Evolutionary conservation across 495 filamentous ascomycete species (phyloP), one percentile per base, ranked within the genome.

Genomic region (Penicillium psychrofluorescens): DNA sequence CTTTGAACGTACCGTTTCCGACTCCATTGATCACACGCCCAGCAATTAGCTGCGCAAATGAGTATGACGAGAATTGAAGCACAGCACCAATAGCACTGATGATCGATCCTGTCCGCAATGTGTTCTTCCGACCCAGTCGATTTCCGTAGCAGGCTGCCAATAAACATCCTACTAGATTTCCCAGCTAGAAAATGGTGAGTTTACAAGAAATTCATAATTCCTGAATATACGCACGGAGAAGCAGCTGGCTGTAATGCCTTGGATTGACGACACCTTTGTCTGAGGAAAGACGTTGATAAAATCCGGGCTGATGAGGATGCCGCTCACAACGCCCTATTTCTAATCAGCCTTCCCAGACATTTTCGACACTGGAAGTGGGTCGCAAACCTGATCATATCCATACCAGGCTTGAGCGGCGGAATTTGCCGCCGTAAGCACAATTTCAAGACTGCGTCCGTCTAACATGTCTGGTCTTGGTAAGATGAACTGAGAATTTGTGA

Each of bases 11-110:
- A 34, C 77, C 79, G 46, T 79, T 80, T 8, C 78, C 79, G 13
- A 80, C 61, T 11, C 75, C 52, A 47, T 48, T 61, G 14, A 78
- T 56, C 30, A 77, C 65, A 39, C 76, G 66, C 7, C 71, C 77
- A 29, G 79, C 67, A 40, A 82, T 74, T 59, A 81, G 77, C 45
- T 79, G 76, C 8, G 71, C 49, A 11, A 73, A 48, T 22, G 61
- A 61, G 53, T 66, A 78, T 3, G 76, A 57, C 6, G 64, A 56
- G 29, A 72, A 68, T 44, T 79, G 75, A 11, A 80, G 66, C 29
- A 78, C 64, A 4, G 75, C 73, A 7, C 75, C 78, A 38, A 80
- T 53, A 15, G 56, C 63, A 71, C 79, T 77, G 35, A 79, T 71
- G 0, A 59, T 58, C 0, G 74, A 70, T 7, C 70, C 74, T 11